Evolutionary conservation across 2,329 filamentous ascomycete genomes (phyloP).

Genomic region (Trichoderma breve): DNA sequence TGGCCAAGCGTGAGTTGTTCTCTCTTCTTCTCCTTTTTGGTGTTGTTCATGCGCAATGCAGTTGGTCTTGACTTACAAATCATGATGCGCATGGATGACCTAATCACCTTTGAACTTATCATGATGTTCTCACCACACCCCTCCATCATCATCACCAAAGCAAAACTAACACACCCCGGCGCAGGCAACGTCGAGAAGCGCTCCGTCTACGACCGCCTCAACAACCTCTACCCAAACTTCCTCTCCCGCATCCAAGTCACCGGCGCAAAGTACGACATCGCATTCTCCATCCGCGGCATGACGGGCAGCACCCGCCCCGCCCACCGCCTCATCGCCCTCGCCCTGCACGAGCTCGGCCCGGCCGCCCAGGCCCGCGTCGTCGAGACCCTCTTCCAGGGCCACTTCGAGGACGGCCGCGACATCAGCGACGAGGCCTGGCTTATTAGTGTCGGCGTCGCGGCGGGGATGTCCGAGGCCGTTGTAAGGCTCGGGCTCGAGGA

Average conservation of each 20-base stretch:
- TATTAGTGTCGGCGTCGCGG: constrained; percentile 33
- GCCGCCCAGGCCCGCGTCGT: constrained; percentile 41
- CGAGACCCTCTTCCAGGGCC: constrained; percentile 41
- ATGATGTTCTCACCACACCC: not conserved
- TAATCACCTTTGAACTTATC: not conserved
- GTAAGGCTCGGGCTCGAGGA: constrained; percentile 32
- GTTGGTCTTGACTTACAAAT: not conserved
- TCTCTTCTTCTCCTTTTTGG: not conserved
- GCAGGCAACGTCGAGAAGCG: constrained; percentile 35
- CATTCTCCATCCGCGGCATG: constrained; percentile 41
- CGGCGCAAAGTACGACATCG: constrained; percentile 39
- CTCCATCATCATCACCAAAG: not conserved
- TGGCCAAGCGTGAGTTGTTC: constrained; percentile 25
- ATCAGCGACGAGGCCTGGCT: constrained; percentile 43
- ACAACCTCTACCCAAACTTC: constrained; percentile 29
- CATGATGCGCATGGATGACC: not conserved
- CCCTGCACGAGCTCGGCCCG: constrained; percentile 33
- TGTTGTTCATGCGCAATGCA: not conserved
- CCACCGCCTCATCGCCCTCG: constrained; percentile 48
- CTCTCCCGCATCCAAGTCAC: constrained; percentile 33
- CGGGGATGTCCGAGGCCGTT: constrained; percentile 31
- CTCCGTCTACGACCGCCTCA: constrained; percentile 35
- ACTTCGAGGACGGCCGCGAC: constrained; percentile 44
- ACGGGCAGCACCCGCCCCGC: constrained; percentile 46
- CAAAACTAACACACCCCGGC: not conserved